Evolutionary conservation across 768 basidiomycete species (phyloP).

Genomic region (Naganishia friedmannii): DNA sequence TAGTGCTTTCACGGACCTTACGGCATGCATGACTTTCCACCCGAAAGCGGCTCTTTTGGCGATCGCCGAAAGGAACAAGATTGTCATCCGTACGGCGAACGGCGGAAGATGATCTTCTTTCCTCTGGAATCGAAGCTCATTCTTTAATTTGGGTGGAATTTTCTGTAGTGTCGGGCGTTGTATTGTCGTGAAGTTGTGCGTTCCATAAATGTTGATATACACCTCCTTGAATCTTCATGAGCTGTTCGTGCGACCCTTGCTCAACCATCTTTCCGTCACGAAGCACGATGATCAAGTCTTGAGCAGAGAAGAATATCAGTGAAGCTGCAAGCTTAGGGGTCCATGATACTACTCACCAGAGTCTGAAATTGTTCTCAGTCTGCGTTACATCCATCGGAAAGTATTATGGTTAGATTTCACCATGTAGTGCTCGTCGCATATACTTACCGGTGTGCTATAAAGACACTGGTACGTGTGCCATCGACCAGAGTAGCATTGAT

Average conservation of each 20-base stretch:
- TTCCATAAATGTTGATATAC: constrained; percentile 52
- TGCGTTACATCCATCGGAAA: constrained; percentile 22
- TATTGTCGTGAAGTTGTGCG: constrained; percentile 43
- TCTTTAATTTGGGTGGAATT: background rate
- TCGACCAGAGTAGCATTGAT: constrained; percentile 75
- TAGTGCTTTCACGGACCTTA: constrained; percentile 1
- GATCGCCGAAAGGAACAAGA: constrained; percentile 22
- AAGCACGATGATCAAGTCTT: constrained; percentile 92
- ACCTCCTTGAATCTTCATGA: constrained; percentile 63
- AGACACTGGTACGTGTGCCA: constrained; percentile 83
- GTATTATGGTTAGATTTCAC: background rate
- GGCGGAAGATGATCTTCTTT: background rate
- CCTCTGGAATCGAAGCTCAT: background rate
- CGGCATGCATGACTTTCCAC: constrained; percentile 28
- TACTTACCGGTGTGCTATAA: constrained; percentile 77
- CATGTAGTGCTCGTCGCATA: background rate
- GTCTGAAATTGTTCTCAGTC: constrained; percentile 79
- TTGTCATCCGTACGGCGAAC: constrained; percentile 9
- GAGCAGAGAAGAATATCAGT: constrained; percentile 32
- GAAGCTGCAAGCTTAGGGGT: no score
- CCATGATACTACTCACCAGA: constrained; percentile 60
- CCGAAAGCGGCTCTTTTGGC: constrained; percentile 12
- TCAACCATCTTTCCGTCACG: constrained; percentile 87
- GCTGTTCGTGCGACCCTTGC: constrained; percentile 85
- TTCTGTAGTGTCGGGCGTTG: background rate